Percentiles rank a stretch among this genome's conserved stretches.
phyloP scores from a whole-genome alignment of 106 monocot species.

The Agapanthus africanus region DNA sequence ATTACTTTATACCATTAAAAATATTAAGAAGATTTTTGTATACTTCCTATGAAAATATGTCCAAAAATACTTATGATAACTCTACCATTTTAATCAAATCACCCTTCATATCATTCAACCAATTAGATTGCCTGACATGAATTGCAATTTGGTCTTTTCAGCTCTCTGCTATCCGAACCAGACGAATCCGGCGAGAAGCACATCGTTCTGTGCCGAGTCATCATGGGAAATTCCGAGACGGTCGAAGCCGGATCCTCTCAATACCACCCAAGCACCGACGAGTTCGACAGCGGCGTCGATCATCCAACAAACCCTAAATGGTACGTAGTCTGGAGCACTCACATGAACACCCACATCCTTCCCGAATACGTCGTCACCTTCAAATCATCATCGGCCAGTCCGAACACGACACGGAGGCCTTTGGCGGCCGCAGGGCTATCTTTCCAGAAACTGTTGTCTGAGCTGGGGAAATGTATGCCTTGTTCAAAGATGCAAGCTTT shows the following conservation, averaged over 20 bases:
- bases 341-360: slow-evolving; percentile 57
- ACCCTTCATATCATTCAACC: too few relatives aligned
- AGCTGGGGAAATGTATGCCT: slow-evolving; percentile 22
- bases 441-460: slow-evolving; percentile 26
- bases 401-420: not conserved
- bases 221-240: slow-evolving; percentile 42
- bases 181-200: slow-evolving; percentile 49
- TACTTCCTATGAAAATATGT: too few relatives aligned
- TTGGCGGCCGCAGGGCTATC: not conserved
- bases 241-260: slow-evolving; percentile 26
- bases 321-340: slow-evolving; percentile 54
- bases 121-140: too few relatives aligned
- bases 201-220: slow-evolving; percentile 48
- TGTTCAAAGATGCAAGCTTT: slow-evolving; percentile 5
- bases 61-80: too few relatives aligned
- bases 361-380: slow-evolving; percentile 62
- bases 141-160: not conserved
- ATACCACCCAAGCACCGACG: slow-evolving; percentile 36
- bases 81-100: too few relatives aligned
- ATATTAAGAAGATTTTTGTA: too few relatives aligned
- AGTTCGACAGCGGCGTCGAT: slow-evolving; percentile 50
- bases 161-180: slow-evolving; percentile 19
- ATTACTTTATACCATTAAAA: too few relatives aligned
- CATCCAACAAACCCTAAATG: slow-evolving; percentile 34
- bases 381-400: slow-evolving; percentile 7